These are phyloP conservation scores for Kurtzmaniella fragi DNA, from an alignment of 805 yeast species.

Conservation along the genomic window DNA sequence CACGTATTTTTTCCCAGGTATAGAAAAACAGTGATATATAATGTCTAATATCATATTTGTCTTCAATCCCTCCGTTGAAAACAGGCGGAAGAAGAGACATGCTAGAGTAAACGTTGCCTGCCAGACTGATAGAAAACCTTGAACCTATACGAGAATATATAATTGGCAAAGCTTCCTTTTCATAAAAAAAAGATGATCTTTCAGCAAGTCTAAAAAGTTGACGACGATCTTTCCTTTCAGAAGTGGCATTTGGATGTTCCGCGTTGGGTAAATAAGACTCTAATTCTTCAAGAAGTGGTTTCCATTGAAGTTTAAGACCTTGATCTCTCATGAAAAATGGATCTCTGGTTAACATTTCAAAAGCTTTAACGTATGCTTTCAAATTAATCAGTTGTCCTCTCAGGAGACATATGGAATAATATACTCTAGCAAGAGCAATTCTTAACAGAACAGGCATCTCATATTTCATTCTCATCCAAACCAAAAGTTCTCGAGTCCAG, in stretches of 20 bases:
- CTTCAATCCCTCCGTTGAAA: constrained; percentile 27
- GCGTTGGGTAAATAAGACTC: constrained; percentile 36
- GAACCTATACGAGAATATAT: constrained; percentile 49
- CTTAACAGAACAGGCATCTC: constrained; percentile 69
- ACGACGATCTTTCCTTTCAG: constrained; percentile 46
- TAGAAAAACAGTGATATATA: constrained; percentile 66
- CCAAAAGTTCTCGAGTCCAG: constrained; percentile 83
- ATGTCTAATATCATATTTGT: constrained; percentile 40
- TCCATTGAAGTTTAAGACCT: constrained; percentile 50
- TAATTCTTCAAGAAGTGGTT: constrained; percentile 35
- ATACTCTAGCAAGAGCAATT: constrained; percentile 59
- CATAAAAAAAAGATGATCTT: constrained; percentile 52
- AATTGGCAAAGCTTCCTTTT: constrained; percentile 39
- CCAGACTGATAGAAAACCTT: constrained; percentile 50
- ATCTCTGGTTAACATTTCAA: constrained; percentile 53
- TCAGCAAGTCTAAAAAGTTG: constrained; percentile 49
- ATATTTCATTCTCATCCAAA: constrained; percentile 73
- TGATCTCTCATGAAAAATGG: constrained; percentile 30
- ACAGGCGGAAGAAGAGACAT: constrained; percentile 50
- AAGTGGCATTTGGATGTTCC: constrained; percentile 40
- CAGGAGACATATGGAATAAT: constrained; percentile 63
- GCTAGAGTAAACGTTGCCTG: constrained; percentile 46
- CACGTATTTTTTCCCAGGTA: constrained; percentile 58
- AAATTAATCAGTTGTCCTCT: constrained; percentile 66
- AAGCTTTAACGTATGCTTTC: constrained; percentile 56